Evolutionary conservation across 1,139 yeast species (phyloP).

Genomic region (Yamadazyma dendronema): DNA sequence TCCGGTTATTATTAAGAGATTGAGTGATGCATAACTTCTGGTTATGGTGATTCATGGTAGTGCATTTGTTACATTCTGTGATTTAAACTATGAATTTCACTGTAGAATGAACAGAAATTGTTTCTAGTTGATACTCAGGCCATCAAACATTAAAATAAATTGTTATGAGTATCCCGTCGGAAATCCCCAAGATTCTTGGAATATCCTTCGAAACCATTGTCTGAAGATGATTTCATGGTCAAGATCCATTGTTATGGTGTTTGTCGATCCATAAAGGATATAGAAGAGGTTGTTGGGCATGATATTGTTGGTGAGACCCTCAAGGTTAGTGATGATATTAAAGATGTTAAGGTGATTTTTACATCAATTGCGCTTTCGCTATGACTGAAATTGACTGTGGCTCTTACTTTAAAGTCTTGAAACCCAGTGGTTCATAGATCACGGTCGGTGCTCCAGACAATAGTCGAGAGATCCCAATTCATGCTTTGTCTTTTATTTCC

Average conservation of each 20-base stretch:
- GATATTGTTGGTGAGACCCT: slow-evolving; percentile 56
- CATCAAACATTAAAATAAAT: slow-evolving; percentile 28
- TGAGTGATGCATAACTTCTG: no score
- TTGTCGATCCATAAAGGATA: slow-evolving; percentile 47
- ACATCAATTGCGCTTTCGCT: slow-evolving; percentile 49
- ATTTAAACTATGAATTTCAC: no score
- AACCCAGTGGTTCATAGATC: slow-evolving; percentile 44
- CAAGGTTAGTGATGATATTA: slow-evolving; percentile 47
- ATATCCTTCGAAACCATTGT: slow-evolving; percentile 31
- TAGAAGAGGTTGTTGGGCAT: slow-evolving; percentile 33
- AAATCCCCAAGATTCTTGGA: slow-evolving; percentile 37
- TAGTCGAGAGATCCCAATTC: slow-evolving; percentile 21
- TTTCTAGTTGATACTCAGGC: no score
- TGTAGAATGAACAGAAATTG: no score
- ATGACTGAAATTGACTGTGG: slow-evolving; percentile 34
- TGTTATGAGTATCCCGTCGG: slow-evolving; percentile 46
- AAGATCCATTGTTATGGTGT: slow-evolving; percentile 53
- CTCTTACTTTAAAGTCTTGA: slow-evolving; percentile 30
- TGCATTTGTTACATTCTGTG: no score
- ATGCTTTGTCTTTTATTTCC: slow-evolving; percentile 28
- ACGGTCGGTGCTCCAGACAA: slow-evolving; percentile 53
- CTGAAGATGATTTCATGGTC: slow-evolving; percentile 43
- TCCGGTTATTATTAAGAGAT: no score
- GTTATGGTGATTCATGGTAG: no score
- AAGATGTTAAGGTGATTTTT: slow-evolving; percentile 47